Percentiles rank a stretch among this genome's conserved stretches.
Evolutionary conservation across 2,329 filamentous ascomycete species (phyloP).

Genomic region (Diaporthe velutina): DNA sequence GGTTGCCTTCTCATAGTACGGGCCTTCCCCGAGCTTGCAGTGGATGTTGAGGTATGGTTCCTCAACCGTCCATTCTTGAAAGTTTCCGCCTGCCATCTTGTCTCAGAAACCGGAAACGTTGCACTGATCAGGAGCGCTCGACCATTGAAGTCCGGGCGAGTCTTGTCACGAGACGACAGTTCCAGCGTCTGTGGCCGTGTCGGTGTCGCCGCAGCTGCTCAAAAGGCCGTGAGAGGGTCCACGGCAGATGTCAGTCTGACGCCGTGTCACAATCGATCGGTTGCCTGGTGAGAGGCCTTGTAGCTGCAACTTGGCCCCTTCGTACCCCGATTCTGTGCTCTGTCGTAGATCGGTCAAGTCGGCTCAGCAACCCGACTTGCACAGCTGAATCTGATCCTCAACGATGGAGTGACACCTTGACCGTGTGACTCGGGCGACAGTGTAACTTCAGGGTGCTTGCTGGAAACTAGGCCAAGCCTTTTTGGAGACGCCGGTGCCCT

Average conservation of each 20-base stretch:
- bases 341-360: conserved; percentile 31
- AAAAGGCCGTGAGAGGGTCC: conserved; percentile 35
- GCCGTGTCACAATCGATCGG: conserved; percentile 37
- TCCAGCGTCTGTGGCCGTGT: conserved; percentile 31
- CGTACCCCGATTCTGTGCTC: conserved; percentile 23
- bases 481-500: not conserved
- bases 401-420: conserved; percentile 24
- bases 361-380: conserved; percentile 33
- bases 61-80: conserved; percentile 64
- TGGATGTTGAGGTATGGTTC: conserved; percentile 71
- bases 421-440: conserved; percentile 19
- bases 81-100: conserved; percentile 49
- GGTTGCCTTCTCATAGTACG: conserved; percentile 76
- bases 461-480: not conserved
- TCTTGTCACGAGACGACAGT: conserved; percentile 33
- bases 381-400: conserved; percentile 11
- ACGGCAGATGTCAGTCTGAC: conserved; percentile 39
- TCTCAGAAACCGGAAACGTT: conserved; percentile 4
- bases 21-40: conserved; percentile 79
- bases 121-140: not conserved
- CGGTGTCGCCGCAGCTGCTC: conserved; percentile 17
- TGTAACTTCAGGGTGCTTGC: conserved; percentile 21
- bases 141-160: conserved; percentile 10
- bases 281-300: conserved; percentile 25
- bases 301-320: conserved; percentile 13